Base-by-base conservation (phyloP, 2,329 filamentous ascomycete genomes). In the Verticillium tricorpus region DNA sequence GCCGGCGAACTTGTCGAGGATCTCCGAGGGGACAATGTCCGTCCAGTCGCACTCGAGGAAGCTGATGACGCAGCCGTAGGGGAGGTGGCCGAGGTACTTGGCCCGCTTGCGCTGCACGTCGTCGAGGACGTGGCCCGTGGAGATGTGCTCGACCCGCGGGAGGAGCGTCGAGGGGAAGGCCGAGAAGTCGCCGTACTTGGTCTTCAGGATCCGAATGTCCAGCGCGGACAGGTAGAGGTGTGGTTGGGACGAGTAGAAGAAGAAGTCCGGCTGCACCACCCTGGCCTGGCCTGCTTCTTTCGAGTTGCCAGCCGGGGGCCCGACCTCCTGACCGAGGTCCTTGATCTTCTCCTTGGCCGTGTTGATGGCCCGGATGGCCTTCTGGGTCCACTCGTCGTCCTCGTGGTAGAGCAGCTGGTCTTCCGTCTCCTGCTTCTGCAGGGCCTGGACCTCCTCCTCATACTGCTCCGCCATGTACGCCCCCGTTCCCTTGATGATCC, bases 31-130 rank as follows among this genome's bases (percentile, higher is more conserved):
- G 5, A 97, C 91, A 40, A 95, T 91, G 67, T 96, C 93, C 3
- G 91, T 93, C 93, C 93, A 97, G 73, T 97, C 93, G 71, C 93
- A 97, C 76, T 97, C 93, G 1, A 97, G 76, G 69, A 97, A 97
- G 67, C 84, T 92, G 52, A 97, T 91, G 67, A 96, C 89, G 72
- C 93, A 97, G n/a, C 93, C 93, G 58, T 90, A 88, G 0, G 93
- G 93, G 6, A 97, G 82, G 74, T 97, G 93, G 1, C 87, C 86
- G 3, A 97, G 83, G 67, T 97, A 97, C 72, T 95, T 96, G 61
- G 91, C 88, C 35, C 92, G 86, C 71, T 90, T 93, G 56, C 93
- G 87, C 60, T 97, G 75, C 17, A 89, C 88, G 69, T 97, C 93
- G 67, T 97, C 93, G 5, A 97, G 87, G 5, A 92, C 88, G 70